These are phyloP conservation scores for Obba rivulosa DNA, from an alignment of 768 basidiomycete genomes.

Conservation along the genomic window DNA sequence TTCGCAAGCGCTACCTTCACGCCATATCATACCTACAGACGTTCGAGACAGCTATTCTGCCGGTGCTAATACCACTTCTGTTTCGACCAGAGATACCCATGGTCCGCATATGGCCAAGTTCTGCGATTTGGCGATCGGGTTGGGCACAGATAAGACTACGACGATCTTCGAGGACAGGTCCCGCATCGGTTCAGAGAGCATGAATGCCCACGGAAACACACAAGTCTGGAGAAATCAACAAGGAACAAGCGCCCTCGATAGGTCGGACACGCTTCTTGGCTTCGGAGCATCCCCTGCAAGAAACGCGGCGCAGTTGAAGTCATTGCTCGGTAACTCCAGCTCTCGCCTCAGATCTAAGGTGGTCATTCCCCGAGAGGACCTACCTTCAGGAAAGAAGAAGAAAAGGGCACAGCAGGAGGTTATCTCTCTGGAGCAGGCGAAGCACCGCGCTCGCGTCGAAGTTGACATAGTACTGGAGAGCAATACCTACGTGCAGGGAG, in stretches of 20 bases:
- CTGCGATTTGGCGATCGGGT: conserved; percentile 42
- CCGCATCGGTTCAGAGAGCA: too few relatives aligned
- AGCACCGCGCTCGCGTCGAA: conserved; percentile 68
- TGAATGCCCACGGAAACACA: too few relatives aligned
- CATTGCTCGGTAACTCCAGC: conserved; percentile 57
- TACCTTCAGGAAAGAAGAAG: conserved; percentile 1
- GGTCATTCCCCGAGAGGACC: background rate
- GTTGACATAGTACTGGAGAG: conserved; percentile 77
- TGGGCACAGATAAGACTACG: too few relatives aligned
- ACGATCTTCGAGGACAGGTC: too few relatives aligned
- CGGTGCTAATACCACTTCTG: too few relatives aligned
- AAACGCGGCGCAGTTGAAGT: conserved; percentile 52
- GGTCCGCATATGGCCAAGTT: conserved; percentile 43
- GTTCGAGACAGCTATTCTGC: conserved; percentile 3
- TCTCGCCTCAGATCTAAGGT: conserved; percentile 53
- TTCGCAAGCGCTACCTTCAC: too few relatives aligned
- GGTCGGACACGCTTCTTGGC: conserved; percentile 49
- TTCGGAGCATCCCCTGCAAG: conserved; percentile 42
- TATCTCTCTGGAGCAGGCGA: conserved; percentile 65
- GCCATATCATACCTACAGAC: too few relatives aligned
- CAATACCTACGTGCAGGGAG: conserved; percentile 76
- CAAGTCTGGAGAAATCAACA: background rate
- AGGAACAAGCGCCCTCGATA: background rate
- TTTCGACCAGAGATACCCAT: conserved; percentile 32
- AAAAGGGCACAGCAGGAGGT: conserved; percentile 12